Conservation (phyloP, 31 red algal genomes). For the Asparagopsis taxiformis region DNA sequence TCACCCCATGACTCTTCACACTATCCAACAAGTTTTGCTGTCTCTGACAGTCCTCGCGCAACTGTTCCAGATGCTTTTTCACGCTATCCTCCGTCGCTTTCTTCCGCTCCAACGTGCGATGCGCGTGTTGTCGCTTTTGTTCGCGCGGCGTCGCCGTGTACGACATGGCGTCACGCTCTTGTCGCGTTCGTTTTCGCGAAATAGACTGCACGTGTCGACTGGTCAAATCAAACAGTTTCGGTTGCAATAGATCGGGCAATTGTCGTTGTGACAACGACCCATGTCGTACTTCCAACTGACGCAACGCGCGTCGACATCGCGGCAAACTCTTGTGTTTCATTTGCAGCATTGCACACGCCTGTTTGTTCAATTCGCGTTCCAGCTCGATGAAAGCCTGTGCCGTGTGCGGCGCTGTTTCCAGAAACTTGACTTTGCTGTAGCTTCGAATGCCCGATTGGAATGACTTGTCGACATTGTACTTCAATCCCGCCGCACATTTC, state of each 20-base stretch:
- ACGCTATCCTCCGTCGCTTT: constrained; percentile 28
- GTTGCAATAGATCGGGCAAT: background rate
- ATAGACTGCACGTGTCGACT: background rate
- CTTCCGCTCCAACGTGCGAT: constrained; percentile 34
- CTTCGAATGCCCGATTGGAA: constrained; percentile 53
- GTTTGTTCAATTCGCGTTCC: constrained; percentile 20
- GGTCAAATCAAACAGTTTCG: background rate
- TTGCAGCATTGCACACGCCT: constrained; percentile 6
- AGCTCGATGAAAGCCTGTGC: constrained; percentile 6
- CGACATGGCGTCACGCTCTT: constrained; percentile 12
- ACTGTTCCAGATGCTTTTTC: constrained; percentile 16
- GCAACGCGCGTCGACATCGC: constrained; percentile 26
- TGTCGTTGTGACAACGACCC: background rate
- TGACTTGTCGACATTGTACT: constrained; percentile 51
- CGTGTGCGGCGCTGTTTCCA: constrained; percentile 21
- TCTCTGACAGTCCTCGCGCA: constrained; percentile 12
- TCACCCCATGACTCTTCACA: constrained; percentile 19
- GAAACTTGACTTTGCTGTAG: constrained; percentile 33
- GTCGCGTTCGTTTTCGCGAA: constrained; percentile 26
- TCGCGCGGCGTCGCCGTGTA: constrained; percentile 35
- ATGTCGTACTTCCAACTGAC: constrained; percentile 11
- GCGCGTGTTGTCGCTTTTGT: constrained; percentile 51
- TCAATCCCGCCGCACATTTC: constrained; percentile 46
- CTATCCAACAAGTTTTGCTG: constrained; percentile 29
- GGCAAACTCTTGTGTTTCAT: constrained; percentile 21